A percentile compares a stretch with the other conserved stretches of the same genome.
These are phyloP conservation scores for Emericellopsis atlantica DNA, from an alignment of 2,329 filamentous ascomycete genomes.

Conservation along the genomic window DNA sequence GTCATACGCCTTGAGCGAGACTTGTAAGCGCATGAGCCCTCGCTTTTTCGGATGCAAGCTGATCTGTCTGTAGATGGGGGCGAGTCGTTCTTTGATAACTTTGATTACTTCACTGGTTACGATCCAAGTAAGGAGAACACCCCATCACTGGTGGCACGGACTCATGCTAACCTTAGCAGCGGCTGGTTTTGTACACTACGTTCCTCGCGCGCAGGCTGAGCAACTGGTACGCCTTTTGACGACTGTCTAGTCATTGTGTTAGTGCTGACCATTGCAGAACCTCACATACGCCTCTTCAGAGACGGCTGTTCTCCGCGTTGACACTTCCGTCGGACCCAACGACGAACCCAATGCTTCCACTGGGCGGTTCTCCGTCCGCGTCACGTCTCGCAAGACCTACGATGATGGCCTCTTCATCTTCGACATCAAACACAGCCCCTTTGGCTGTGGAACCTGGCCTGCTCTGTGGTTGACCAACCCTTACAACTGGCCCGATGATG, in stretches of 20 bases:
- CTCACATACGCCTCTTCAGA: constrained; percentile 44
- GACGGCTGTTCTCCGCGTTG: constrained; percentile 46
- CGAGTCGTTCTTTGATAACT: constrained; percentile 39
- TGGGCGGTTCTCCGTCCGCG: constrained; percentile 50
- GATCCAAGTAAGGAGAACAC: constrained; percentile 26
- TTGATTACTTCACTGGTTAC: constrained; percentile 36
- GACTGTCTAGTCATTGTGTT: constrained; percentile 1
- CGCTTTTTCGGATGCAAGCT: neutral
- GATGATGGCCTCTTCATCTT: constrained; percentile 55
- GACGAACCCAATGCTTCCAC: constrained; percentile 37
- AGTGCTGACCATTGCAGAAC: constrained; percentile 28
- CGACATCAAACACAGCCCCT: constrained; percentile 50
- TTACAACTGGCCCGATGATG: constrained; percentile 47
- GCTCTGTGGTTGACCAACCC: constrained; percentile 54
- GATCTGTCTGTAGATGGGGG: constrained; percentile 26
- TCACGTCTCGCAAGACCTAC: constrained; percentile 48
- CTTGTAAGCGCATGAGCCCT: constrained; percentile 23
- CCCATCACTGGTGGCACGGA: neutral
- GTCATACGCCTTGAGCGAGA: constrained; percentile 33
- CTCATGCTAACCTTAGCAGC: constrained; percentile 13
- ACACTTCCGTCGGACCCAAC: constrained; percentile 39
- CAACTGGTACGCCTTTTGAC: constrained; percentile 21
- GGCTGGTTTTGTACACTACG: constrained; percentile 40
- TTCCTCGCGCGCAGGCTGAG: constrained; percentile 26
- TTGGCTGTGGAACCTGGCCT: constrained; percentile 52